A percentile compares a stretch with the other conserved stretches of the same genome.
phyloP scores from a whole-genome alignment of 306 rosid genomes.

The Styphnolobium japonicum region DNA sequence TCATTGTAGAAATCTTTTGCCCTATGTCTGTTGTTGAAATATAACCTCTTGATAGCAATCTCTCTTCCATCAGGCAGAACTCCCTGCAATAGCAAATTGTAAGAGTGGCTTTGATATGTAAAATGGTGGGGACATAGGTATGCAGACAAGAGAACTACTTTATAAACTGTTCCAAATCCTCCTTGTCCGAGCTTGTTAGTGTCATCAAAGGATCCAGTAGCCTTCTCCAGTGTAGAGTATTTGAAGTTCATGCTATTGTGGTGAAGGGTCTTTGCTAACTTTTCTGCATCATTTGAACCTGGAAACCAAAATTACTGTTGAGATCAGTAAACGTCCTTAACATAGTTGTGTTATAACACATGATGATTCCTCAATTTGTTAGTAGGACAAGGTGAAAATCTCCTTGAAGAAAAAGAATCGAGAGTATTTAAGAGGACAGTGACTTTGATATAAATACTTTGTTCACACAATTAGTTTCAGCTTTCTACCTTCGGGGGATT shows the following conservation, averaged over 20 bases:
- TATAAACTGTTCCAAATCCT: conserved; percentile 93
- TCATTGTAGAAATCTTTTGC: conserved; percentile 87
- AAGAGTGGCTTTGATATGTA: neutral
- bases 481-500: neutral
- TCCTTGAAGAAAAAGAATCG: neutral
- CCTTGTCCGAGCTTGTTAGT: conserved; percentile 90
- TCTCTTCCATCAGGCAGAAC: conserved; percentile 81
- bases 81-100: conserved; percentile 39
- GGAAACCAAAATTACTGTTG: neutral
- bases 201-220: conserved; percentile 61
- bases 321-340: conserved; percentile 12
- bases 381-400: neutral
- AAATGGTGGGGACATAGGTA: conserved; percentile 2
- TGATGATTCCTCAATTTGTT: neutral
- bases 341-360: neutral
- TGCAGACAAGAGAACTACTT: conserved; percentile 45
- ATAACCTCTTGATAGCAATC: conserved; percentile 90
- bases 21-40: conserved; percentile 80
- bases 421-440: neutral
- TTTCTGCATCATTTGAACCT: conserved; percentile 73
- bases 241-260: conserved; percentile 83
- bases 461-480: neutral
- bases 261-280: conserved; percentile 60
- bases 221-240: conserved; percentile 83
- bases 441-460: neutral